Percentiles rank a stretch among this genome's conserved stretches.
phyloP scores from a whole-genome alignment of 495 filamentous ascomycete species.

The Lindgomyces ingoldianus region DNA sequence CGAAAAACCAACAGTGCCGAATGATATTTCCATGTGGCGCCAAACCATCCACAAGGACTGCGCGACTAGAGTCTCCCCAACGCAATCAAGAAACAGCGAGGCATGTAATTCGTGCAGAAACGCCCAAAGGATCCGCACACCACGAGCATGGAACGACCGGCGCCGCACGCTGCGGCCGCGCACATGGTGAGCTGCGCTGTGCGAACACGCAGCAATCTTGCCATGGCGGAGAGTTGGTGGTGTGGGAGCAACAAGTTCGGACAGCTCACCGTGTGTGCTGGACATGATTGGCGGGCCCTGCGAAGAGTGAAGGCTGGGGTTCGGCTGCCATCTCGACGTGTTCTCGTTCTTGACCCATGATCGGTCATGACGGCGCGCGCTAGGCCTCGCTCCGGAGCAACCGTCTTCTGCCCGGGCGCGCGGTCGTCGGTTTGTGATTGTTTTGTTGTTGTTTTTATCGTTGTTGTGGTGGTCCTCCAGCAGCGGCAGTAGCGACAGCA shows the following conservation, averaged over 20 bases:
- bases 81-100: neutral
- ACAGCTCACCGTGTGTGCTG: neutral
- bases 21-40: neutral
- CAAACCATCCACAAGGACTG: neutral
- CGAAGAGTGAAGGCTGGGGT: neutral
- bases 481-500: no score
- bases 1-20: neutral
- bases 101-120: neutral
- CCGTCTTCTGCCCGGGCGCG: no score
- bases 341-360: no score
- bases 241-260: constrained; percentile 3
- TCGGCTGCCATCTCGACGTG: no score
- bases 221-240: constrained; percentile 4
- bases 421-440: no score
- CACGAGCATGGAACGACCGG: constrained; percentile 20
- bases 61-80: neutral
- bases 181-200: constrained; percentile 22
- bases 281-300: neutral
- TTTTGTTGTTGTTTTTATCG: no score
- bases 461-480: no score
- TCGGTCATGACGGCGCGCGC: no score
- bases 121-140: neutral
- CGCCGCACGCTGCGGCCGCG: constrained; percentile 8
- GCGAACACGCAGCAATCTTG: neutral
- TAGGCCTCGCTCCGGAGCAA: no score